phyloP scores from a whole-genome alignment of 1,284 basidiomycete genomes.

The Polyporus tsugae region DNA sequence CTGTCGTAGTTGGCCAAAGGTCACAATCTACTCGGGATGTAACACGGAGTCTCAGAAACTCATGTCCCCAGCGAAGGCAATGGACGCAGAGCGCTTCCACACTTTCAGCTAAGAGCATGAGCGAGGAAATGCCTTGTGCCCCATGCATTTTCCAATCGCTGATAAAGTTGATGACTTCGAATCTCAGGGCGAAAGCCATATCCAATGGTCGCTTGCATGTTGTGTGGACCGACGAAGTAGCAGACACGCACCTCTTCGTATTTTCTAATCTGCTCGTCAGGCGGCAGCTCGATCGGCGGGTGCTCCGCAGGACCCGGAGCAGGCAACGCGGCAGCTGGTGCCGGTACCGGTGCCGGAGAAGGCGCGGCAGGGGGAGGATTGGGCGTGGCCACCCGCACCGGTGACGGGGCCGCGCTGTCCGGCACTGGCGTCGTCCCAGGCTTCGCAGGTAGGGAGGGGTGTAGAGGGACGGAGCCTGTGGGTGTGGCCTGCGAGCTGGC shows the following conservation, averaged over 20 bases:
- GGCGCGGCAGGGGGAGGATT: conserved; percentile 32
- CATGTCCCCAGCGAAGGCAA: too few species aligned
- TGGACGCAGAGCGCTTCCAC: too few species aligned
- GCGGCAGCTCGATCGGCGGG: conserved; percentile 37
- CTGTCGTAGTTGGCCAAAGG: too few species aligned
- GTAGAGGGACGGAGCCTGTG: conserved; percentile 51
- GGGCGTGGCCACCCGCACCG: conserved; percentile 43
- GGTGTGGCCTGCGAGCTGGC: conserved; percentile 28
- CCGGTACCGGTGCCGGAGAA: conserved; percentile 32
- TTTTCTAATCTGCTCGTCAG: conserved; percentile 62
- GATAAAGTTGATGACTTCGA: too few species aligned
- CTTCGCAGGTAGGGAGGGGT: conserved; percentile 71
- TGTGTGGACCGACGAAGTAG: neutral
- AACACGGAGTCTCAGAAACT: too few species aligned
- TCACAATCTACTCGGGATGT: too few species aligned
- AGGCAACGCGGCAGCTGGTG: conserved; percentile 26
- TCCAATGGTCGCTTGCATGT: neutral
- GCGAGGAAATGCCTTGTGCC: too few species aligned
- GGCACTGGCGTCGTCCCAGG: conserved; percentile 47
- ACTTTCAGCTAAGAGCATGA: too few species aligned
- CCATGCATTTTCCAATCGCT: too few species aligned
- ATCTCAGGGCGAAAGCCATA: neutral
- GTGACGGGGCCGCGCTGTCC: conserved; percentile 30
- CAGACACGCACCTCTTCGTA: conserved; percentile 65
- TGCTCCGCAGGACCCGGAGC: conserved; percentile 25